Evolutionary conservation across 2,329 filamentous ascomycete species (phyloP), one percentile per base, ranked within the genome.

Genomic region (Fusarium vanettenii): DNA sequence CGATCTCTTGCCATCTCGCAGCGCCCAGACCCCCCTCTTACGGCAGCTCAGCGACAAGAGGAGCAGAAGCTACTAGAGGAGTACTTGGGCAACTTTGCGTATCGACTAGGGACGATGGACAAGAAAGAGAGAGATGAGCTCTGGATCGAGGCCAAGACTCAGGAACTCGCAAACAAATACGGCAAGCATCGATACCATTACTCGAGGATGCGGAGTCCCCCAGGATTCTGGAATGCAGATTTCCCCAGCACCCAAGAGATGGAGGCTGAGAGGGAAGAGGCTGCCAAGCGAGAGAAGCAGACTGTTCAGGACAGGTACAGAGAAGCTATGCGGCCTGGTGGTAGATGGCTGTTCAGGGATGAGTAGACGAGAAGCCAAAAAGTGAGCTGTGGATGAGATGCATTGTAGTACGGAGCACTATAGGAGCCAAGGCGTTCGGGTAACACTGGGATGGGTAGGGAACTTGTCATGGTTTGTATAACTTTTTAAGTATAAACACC

Each of bases 191-290:
- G 93, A 66, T 90, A 96, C 76, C 88, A 91, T 31, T 95, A 93
- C 82, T 89, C 92, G 69, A 89, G 95, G 60, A 88, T 90, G 72
- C 87, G 85, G 52, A 94, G 93, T 11, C 95, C 97, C 14, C 94
- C 95, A 2, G 95, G 95, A 0, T 98, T 94, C 81, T 99, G 97
- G 97, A 89, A 94, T 64, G 89, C 93, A 2, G 96, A 97, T 76
- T 97, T 99, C 81, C 95, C 96, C 2, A 91, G 86, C 29, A 98
- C 97, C 2, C 97, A 98, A 81, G 94, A 98, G 82, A 84, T 92
- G 31, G 86, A 90, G 75, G 85, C 87, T 62, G 91, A 96, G 77
- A 89, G 89, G 67, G 87, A 88, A 69, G 91, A 92, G 79, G 93
- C 93, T 0, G 87, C 86, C n/a, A 87, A 87, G 76, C 84, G 90